phyloP scores from a whole-genome alignment of 306 rosid species.

The Fragaria nilgerrensis region DNA sequence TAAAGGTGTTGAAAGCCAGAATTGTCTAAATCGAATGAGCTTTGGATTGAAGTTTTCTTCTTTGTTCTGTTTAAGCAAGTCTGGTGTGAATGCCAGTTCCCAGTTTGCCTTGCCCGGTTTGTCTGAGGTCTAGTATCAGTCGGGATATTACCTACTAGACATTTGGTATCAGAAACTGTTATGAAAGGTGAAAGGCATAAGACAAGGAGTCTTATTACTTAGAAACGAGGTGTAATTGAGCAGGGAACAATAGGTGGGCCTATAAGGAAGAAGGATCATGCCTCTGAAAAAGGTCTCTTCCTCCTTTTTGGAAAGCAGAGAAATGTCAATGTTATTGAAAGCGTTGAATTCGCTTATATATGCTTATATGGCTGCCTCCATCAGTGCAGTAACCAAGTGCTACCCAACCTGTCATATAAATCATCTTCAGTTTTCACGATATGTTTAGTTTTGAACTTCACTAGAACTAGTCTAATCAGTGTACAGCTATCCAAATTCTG shows the following conservation, averaged over 20 bases:
- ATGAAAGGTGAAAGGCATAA: neutral
- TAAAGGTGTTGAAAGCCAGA: neutral
- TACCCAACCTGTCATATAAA: neutral
- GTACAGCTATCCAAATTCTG: neutral
- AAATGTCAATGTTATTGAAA: neutral
- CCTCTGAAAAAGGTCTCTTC: neutral
- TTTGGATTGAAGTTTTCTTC: neutral
- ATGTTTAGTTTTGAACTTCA: neutral
- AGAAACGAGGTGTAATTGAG: neutral
- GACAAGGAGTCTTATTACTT: neutral
- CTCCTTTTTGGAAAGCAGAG: neutral
- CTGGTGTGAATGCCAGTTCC: neutral
- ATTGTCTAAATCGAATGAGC: neutral
- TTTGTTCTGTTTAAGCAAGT: neutral
- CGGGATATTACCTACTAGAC: neutral
- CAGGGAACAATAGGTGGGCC: neutral
- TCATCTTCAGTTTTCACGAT: neutral
- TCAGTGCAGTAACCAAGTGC: neutral
- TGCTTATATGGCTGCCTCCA: neutral
- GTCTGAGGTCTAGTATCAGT: neutral
- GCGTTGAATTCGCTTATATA: neutral
- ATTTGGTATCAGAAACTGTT: neutral
- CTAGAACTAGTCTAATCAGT: neutral
- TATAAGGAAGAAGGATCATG: neutral
- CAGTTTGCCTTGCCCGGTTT: neutral